Evolutionary conservation across 768 basidiomycete species (phyloP).

Genomic region (Trametes gibbosa): DNA sequence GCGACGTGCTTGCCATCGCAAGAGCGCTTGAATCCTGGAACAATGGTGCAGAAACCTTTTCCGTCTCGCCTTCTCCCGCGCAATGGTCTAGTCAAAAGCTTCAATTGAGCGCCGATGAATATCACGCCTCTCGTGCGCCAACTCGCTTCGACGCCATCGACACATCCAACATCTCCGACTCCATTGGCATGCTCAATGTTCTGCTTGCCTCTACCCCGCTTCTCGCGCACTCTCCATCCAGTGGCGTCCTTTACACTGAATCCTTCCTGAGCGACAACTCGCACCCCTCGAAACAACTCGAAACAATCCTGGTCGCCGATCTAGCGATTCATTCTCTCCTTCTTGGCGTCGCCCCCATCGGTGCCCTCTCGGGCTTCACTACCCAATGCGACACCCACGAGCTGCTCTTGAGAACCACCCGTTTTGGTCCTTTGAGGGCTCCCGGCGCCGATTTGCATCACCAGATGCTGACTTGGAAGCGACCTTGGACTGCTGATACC

Average conservation of each 20-base stretch:
- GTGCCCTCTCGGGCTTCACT: constrained; percentile 37
- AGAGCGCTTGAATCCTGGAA: constrained; percentile 33
- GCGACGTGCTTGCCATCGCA: constrained; percentile 23
- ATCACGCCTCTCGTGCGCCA: constrained; percentile 30
- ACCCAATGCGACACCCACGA: constrained; percentile 39
- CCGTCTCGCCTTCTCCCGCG: constrained; percentile 25
- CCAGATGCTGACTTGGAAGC: constrained; percentile 37
- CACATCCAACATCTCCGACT: constrained; percentile 49
- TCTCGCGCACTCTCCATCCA: constrained; percentile 24
- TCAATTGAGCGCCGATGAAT: constrained; percentile 33
- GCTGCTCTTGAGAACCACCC: constrained; percentile 9
- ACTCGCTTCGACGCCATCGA: constrained; percentile 44
- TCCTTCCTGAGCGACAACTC: constrained; percentile 32
- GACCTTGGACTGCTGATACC: constrained; percentile 4
- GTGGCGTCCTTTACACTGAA: constrained; percentile 40
- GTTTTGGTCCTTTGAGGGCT: background rate
- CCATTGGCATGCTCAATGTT: constrained; percentile 34
- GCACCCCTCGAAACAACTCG: constrained; percentile 29
- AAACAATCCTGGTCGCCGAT: constrained; percentile 32
- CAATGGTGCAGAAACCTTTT: too few relatives aligned
- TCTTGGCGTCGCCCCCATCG: constrained; percentile 39
- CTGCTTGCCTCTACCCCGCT: constrained; percentile 33
- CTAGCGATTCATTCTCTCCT: constrained; percentile 38
- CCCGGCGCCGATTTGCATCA: constrained; percentile 26
- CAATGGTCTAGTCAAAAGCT: constrained; percentile 36